A percentile compares a stretch with the other conserved stretches of the same genome.
Conservation (phyloP, 108 stramenopile genomes). For the Pseudonitzschia multiseries region DNA sequence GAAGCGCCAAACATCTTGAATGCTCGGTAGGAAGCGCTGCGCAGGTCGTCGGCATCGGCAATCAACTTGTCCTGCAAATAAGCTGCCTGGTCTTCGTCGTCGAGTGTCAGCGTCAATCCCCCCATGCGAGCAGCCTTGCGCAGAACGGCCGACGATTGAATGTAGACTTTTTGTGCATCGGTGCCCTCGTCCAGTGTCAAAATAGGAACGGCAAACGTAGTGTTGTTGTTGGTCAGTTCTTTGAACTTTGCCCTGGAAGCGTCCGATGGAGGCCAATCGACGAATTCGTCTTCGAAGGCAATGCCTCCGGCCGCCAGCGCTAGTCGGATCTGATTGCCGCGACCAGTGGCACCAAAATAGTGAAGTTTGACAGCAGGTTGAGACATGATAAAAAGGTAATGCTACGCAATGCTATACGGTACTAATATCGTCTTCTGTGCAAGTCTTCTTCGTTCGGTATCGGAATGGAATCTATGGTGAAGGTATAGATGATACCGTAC, state of each 20-base stretch:
- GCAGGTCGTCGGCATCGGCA: conserved; percentile 40
- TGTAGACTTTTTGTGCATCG: conserved; percentile 21
- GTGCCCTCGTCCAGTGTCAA: conserved; percentile 13
- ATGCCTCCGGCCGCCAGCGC: conserved; percentile 7
- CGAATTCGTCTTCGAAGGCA: not conserved
- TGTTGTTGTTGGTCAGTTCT: not conserved
- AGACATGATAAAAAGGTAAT: not conserved
- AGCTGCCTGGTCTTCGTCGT: conserved; percentile 13
- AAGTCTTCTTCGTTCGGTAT: too few species aligned
- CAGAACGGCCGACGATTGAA: conserved; percentile 37
- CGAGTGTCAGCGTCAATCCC: conserved; percentile 19
- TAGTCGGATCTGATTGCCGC: conserved; percentile 5
- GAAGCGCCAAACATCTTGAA: conserved; percentile 37
- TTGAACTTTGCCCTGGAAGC: not conserved
- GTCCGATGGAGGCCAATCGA: not conserved
- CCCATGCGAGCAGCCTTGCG: conserved; percentile 36
- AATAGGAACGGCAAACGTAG: conserved; percentile 12
- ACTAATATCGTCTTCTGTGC: too few species aligned
- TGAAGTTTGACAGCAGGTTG: conserved; percentile 1
- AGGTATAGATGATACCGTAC: too few species aligned
- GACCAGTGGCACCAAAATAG: conserved; percentile 6
- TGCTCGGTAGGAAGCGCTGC: conserved; percentile 20
- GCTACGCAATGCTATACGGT: too few species aligned
- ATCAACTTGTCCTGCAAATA: conserved; percentile 33
- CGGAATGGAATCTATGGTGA: too few species aligned